Percentiles rank a stretch among this genome's conserved stretches.
Evolutionary conservation across 2,329 filamentous ascomycete species (phyloP).

Genomic region (Xylaria sp.): DNA sequence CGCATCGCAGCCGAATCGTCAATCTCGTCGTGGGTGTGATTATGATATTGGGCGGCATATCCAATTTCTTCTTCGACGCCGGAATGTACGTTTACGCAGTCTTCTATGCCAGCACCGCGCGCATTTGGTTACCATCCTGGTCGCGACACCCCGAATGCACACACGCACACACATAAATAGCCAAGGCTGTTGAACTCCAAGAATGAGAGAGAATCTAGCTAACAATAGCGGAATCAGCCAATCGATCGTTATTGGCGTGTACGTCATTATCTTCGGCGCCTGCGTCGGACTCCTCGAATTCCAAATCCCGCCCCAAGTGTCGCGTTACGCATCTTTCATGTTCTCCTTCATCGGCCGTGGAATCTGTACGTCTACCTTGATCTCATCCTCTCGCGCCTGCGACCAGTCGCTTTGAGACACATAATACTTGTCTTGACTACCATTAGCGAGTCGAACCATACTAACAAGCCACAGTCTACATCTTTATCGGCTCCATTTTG

Average conservation of each 20-base stretch:
- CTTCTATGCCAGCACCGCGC: conserved; percentile 46
- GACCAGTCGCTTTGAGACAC: not conserved
- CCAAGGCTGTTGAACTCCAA: not conserved
- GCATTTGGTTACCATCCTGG: not conserved
- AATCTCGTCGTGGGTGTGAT: conserved; percentile 89
- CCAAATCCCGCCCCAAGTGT: conserved; percentile 91
- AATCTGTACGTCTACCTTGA: conserved; percentile 74
- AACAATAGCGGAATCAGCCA: conserved; percentile 60
- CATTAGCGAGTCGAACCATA: not conserved
- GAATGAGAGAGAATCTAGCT: conserved; percentile 8
- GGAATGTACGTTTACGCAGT: conserved; percentile 63
- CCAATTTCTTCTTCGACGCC: conserved; percentile 75
- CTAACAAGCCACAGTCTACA: conserved; percentile 75
- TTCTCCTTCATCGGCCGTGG: conserved; percentile 97
- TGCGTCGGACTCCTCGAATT: conserved; percentile 85
- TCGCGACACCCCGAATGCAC: not conserved
- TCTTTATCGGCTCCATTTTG: conserved; percentile 91
- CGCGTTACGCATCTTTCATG: conserved; percentile 95
- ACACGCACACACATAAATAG: not conserved
- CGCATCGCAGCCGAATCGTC: conserved; percentile 79
- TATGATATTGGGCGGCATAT: conserved; percentile 86
- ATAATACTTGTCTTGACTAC: not conserved
- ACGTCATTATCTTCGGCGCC: conserved; percentile 91
- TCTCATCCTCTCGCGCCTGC: not conserved
- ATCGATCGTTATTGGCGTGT: conserved; percentile 81